A percentile compares a stretch with the other conserved stretches of the same genome.
phyloP scores from a whole-genome alignment of 306 rosid species.

The Astragalus membranaceus region DNA sequence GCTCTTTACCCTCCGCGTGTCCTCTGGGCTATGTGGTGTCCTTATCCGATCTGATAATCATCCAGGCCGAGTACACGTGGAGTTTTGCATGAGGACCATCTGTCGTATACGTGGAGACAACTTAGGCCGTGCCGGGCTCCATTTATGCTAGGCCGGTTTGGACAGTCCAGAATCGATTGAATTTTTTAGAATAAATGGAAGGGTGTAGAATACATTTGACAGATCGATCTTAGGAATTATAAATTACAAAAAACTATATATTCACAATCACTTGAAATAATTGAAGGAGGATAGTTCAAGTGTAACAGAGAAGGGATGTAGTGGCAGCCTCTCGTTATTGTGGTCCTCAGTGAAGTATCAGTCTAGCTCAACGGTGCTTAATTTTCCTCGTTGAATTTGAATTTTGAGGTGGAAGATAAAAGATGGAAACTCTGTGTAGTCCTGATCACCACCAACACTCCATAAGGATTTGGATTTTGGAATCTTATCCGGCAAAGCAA shows the following conservation, averaged over 20 bases:
- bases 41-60: too few relatives aligned
- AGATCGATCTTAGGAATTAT: not conserved
- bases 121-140: too few relatives aligned
- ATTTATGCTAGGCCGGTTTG: too few relatives aligned
- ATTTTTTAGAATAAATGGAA: not conserved
- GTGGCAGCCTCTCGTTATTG: not conserved
- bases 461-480: too few relatives aligned
- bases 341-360: conserved; percentile 6
- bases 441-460: not conserved
- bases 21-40: too few relatives aligned
- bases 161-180: too few relatives aligned
- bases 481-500: not conserved
- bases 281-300: not conserved
- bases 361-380: not conserved
- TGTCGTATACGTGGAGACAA: too few relatives aligned
- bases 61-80: too few relatives aligned
- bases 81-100: too few relatives aligned
- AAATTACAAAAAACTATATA: not conserved
- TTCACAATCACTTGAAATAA: not conserved
- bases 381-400: not conserved
- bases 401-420: not conserved
- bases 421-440: not conserved
- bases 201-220: not conserved
- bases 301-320: not conserved
- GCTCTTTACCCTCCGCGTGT: too few relatives aligned